These are phyloP conservation scores for Suhomyces sp. DNA, from an alignment of 805 yeast species.

Conservation along the genomic window DNA sequence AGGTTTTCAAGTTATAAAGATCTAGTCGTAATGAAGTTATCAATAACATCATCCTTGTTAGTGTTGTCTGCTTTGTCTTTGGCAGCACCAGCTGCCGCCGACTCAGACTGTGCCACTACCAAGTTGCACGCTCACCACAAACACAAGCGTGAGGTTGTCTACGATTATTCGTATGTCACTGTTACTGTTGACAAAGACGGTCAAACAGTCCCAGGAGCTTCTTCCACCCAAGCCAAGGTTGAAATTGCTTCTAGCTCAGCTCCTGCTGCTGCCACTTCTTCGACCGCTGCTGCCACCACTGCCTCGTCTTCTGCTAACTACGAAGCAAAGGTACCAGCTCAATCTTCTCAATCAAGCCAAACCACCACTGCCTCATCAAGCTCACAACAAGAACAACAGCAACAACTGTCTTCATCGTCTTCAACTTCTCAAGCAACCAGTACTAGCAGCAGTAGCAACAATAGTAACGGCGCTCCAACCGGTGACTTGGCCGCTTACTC, in stretches of 20 bases:
- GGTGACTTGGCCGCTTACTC: slow-evolving; percentile 62
- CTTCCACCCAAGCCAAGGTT: slow-evolving; percentile 8
- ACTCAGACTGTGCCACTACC: slow-evolving; percentile 40
- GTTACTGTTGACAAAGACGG: slow-evolving; percentile 45
- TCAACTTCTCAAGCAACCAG: slow-evolving; percentile 16
- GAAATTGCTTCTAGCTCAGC: slow-evolving; percentile 14
- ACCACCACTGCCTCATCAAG: slow-evolving; percentile 10
- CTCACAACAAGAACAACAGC: slow-evolving; percentile 2
- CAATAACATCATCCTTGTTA: slow-evolving; percentile 14
- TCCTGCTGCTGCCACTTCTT: slow-evolving; percentile 1
- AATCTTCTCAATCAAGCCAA: slow-evolving; percentile 15
- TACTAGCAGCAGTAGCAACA: slow-evolving; percentile 24
- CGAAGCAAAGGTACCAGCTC: slow-evolving; percentile 7
- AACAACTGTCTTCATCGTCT: slow-evolving; percentile 7
- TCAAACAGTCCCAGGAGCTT: slow-evolving; percentile 28
- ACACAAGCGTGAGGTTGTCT: slow-evolving; percentile 58
- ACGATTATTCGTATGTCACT: slow-evolving; percentile 46
- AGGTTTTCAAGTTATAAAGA: not conserved
- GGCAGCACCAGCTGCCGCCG: slow-evolving; percentile 23
- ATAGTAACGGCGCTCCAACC: slow-evolving; percentile 20
- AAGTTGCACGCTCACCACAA: slow-evolving; percentile 57
- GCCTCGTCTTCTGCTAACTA: slow-evolving; percentile 4
- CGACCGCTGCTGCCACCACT: slow-evolving; percentile 16
- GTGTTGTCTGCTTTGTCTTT: slow-evolving; percentile 19
- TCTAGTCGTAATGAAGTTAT: slow-evolving; percentile 15